Evolutionary conservation across 1,284 basidiomycete genomes (phyloP).

Genomic region (Hypsizygus ulmarius): DNA sequence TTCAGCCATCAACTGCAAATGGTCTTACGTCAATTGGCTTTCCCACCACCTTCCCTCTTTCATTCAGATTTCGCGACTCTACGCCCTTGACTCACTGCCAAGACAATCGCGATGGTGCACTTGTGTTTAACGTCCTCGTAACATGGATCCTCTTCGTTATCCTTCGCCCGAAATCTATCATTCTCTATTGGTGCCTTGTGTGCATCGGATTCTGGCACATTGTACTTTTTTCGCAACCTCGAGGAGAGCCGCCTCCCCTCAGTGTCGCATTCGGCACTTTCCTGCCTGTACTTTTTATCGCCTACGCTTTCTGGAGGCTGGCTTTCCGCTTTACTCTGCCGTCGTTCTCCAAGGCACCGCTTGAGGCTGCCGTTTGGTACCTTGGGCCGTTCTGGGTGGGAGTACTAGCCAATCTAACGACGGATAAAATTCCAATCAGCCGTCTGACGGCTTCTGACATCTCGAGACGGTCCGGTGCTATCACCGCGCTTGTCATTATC

Average conservation of each 20-base stretch:
- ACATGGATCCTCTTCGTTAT: constrained; percentile 69
- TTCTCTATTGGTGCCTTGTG: constrained; percentile 75
- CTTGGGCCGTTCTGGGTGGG: constrained; percentile 83
- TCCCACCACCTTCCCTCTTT: constrained; percentile 69
- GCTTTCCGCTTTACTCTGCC: constrained; percentile 77
- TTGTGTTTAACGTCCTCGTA: constrained; percentile 70
- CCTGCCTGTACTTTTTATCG: constrained; percentile 76
- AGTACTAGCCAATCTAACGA: constrained; percentile 62
- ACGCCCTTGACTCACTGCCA: constrained; percentile 57
- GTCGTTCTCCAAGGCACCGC: constrained; percentile 60
- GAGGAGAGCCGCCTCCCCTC: constrained; percentile 63
- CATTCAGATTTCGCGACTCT: constrained; percentile 38
- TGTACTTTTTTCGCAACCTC: constrained; percentile 76
- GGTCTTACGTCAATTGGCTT: constrained; percentile 75
- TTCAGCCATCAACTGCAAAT: constrained; percentile 54
- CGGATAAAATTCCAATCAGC: constrained; percentile 70
- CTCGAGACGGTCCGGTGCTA: constrained; percentile 62
- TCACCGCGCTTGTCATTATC: constrained; percentile 72
- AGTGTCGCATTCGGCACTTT: constrained; percentile 74
- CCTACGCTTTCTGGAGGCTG: constrained; percentile 78
- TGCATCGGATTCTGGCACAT: constrained; percentile 90
- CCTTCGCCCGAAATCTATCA: constrained; percentile 69
- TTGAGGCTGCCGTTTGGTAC: constrained; percentile 76
- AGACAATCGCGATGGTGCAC: constrained; percentile 67
- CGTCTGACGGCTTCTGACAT: constrained; percentile 75